Base-by-base conservation (phyloP, 768 basidiomycete genomes). In the Hydnomerulius pinastri region DNA sequence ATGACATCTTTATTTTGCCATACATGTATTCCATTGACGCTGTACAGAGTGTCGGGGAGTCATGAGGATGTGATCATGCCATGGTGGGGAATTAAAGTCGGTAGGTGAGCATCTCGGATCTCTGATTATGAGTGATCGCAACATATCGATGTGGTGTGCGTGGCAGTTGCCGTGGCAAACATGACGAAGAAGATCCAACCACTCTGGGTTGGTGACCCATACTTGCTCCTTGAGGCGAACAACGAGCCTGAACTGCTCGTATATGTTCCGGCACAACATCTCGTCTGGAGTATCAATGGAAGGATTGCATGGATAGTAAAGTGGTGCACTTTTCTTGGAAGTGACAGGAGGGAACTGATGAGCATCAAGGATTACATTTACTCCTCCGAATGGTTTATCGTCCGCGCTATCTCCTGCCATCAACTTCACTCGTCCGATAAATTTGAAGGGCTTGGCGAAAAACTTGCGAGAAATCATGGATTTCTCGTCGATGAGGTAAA, bases 161-260 rank as follows among this genome's bases (percentile, higher is more conserved):
- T 30, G 48, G 42, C 71, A 65, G 8, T 51, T 41, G 0, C 73
- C 71, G 17, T 59, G 40, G 1, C 70, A 54, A 0, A 71, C 44
- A 3, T 60, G 52, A 1, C 46, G 39, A 15, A 76, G 58, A 8
- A 77, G 52, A 1, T 62, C 58, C 0, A 27, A 43, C 73, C 74
- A 74, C 0, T 15, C 47, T 0, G 50, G 12, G 50, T 78, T 71
- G 1, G 42, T 57, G 0, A 72, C 59, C 0, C 70, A 43, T 11
- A 68, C 63, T 56, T 77, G 76, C 48, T 77, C 56, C 23, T 56
- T 62, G 12, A 77, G 57, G 0, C 69, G 61, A 0, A 77, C 68
- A 0, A 75, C 74, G 0, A 51, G 71, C 0, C 47, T 33, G 43
- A 75, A 73, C 28, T 66, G 50, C 25, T 60, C 42, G 46, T 66